Evolutionary conservation across 1,284 basidiomycete species (phyloP).

Genomic region (Tremellales sp.): DNA sequence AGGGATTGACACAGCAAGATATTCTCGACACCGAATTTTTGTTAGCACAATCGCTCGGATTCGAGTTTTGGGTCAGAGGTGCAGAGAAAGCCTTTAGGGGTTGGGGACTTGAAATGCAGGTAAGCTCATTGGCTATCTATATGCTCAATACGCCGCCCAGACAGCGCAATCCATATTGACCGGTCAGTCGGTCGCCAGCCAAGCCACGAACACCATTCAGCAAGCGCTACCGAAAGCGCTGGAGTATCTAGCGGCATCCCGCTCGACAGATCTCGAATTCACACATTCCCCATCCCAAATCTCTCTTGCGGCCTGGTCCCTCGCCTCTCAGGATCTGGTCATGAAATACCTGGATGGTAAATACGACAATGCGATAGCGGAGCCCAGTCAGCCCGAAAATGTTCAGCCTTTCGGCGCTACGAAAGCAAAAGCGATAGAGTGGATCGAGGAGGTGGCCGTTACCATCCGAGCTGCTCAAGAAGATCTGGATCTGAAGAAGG

Average conservation of each 20-base stretch:
- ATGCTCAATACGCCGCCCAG: neutral
- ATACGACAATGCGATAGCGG: conserved; percentile 1
- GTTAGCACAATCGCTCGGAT: conserved; percentile 84
- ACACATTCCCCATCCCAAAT: conserved; percentile 91
- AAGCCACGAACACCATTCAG: conserved; percentile 19
- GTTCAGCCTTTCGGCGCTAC: conserved; percentile 25
- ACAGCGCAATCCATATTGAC: conserved; percentile 22
- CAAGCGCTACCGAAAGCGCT: conserved; percentile 25
- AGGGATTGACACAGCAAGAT: conserved; percentile 70
- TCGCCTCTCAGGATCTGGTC: conserved; percentile 61
- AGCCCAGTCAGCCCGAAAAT: neutral
- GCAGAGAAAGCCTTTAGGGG: conserved; percentile 86
- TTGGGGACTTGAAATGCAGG: conserved; percentile 84
- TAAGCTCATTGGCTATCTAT: conserved; percentile 44
- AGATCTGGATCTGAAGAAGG: conserved; percentile 69
- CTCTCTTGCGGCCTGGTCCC: conserved; percentile 73
- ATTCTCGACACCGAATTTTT: conserved; percentile 92
- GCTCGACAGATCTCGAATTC: conserved; percentile 87
- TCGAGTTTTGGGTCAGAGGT: conserved; percentile 91
- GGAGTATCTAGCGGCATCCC: conserved; percentile 60
- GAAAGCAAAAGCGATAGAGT: conserved; percentile 52
- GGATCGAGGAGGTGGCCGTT: conserved; percentile 52
- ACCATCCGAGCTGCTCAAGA: conserved; percentile 50
- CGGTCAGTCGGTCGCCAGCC: neutral
- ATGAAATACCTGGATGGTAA: conserved; percentile 60